Percentiles rank a stretch among this genome's conserved stretches.
phyloP scores from a whole-genome alignment of 768 basidiomycete species.

The Coprinopsis sp. region DNA sequence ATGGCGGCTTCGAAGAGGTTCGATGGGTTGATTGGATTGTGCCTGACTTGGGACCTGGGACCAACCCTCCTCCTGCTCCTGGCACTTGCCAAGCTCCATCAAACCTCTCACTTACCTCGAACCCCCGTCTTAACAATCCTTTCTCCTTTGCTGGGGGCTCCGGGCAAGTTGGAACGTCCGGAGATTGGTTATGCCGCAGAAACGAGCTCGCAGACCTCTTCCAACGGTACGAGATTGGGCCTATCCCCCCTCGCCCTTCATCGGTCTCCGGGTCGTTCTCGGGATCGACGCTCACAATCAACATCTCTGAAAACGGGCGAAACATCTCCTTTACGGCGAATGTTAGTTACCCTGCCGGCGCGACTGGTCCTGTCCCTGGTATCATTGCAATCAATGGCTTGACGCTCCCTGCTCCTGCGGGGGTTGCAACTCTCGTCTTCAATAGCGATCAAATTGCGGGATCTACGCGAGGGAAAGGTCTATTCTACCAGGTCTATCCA shows the following conservation, averaged over 20 bases:
- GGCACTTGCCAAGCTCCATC: background rate
- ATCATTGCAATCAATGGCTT: conserved; percentile 45
- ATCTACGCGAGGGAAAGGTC: conserved; percentile 38
- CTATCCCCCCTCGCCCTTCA: conserved; percentile 41
- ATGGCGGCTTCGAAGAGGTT: conserved; percentile 28
- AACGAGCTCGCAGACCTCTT: conserved; percentile 44
- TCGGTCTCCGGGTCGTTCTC: conserved; percentile 41
- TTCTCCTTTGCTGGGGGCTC: conserved; percentile 44
- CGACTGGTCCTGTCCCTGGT: conserved; percentile 42
- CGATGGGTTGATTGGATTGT: conserved; percentile 46
- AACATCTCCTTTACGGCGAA: conserved; percentile 42
- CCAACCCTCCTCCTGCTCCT: background rate
- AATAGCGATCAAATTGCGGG: conserved; percentile 44
- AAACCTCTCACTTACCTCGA: conserved; percentile 25
- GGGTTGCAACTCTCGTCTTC: conserved; percentile 40
- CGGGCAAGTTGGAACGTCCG: conserved; percentile 32
- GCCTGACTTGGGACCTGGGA: conserved; percentile 20
- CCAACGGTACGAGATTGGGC: conserved; percentile 49
- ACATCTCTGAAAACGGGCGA: conserved; percentile 36
- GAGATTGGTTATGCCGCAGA: conserved; percentile 47
- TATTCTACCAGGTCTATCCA: conserved; percentile 49
- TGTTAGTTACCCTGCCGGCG: conserved; percentile 36
- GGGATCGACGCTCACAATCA: conserved; percentile 27
- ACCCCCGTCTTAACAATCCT: conserved; percentile 46
- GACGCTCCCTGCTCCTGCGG: conserved; percentile 30